Conservation (phyloP, 73 alveolate species). For the Paramecium pentaurelia region DNA sequence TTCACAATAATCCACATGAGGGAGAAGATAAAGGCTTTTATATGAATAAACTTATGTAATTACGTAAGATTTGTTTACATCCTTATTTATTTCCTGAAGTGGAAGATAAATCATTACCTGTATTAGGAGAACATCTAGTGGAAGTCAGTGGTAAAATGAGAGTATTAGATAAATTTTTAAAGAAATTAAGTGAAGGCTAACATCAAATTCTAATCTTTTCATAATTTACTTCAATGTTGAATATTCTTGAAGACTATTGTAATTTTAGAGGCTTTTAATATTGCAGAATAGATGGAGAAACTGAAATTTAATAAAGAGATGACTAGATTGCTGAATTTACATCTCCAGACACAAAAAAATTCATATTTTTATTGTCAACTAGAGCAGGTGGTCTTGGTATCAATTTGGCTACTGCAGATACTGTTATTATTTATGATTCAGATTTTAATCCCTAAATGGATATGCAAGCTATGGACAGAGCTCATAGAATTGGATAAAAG, state of each 20-base stretch:
- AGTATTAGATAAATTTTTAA: slow-evolving; percentile 84
- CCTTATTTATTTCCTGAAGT: slow-evolving; percentile 91
- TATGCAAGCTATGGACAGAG: slow-evolving; percentile 99
- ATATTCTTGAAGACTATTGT: slow-evolving; percentile 98
- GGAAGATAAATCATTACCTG: slow-evolving; percentile 82
- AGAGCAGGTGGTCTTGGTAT: slow-evolving; percentile 98
- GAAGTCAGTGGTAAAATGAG: slow-evolving; percentile 85
- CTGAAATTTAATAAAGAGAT: slow-evolving; percentile 74
- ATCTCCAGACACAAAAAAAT: slow-evolving; percentile 69
- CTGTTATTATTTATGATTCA: slow-evolving; percentile 96
- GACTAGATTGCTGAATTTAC: slow-evolving; percentile 75
- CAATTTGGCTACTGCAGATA: slow-evolving; percentile 98
- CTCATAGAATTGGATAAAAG: slow-evolving; percentile 99
- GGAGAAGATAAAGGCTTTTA: slow-evolving; percentile 82
- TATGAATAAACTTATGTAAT: slow-evolving; percentile 91
- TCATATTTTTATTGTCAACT: slow-evolving; percentile 95
- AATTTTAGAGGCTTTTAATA: slow-evolving; percentile 85
- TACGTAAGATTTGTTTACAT: slow-evolving; percentile 92
- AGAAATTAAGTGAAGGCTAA: slow-evolving; percentile 73
- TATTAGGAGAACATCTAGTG: slow-evolving; percentile 83
- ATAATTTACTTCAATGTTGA: slow-evolving; percentile 94
- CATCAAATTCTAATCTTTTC: slow-evolving; percentile 89
- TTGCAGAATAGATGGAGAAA: slow-evolving; percentile 97
- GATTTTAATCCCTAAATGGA: slow-evolving; percentile 99
- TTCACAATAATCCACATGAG: slow-evolving; percentile 62